Conservation (phyloP, 768 basidiomycete species). For the Hemileccinum rubropunctum region DNA sequence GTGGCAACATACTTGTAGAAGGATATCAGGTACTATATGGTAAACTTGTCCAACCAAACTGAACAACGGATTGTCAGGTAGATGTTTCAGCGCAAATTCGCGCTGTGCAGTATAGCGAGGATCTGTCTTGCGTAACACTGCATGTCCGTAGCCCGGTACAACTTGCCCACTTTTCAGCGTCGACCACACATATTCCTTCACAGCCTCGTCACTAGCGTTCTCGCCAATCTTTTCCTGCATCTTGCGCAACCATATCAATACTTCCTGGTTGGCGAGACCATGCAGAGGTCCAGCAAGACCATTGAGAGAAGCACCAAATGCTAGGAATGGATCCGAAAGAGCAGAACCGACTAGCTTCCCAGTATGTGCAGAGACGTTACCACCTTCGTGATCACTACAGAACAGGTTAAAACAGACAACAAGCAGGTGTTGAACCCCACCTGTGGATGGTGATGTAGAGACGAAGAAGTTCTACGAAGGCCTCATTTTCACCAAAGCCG, state of each 20-base stretch:
- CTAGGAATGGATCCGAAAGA: constrained; percentile 95
- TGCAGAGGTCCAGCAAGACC: constrained; percentile 97
- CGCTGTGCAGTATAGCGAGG: constrained; percentile 90
- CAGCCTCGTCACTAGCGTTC: constrained; percentile 79
- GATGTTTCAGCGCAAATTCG: constrained; percentile 82
- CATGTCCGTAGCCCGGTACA: constrained; percentile 89
- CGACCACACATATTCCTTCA: constrained; percentile 93
- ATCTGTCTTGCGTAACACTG: constrained; percentile 87
- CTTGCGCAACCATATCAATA: constrained; percentile 89
- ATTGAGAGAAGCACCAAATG: constrained; percentile 89
- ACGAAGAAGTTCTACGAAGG: constrained; percentile 91
- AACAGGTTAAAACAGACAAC: neutral
- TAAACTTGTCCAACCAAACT: constrained; percentile 91
- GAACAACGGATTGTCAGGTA: constrained; percentile 88
- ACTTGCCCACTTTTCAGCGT: constrained; percentile 93
- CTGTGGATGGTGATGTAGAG: constrained; percentile 98
- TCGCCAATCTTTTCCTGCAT: constrained; percentile 91
- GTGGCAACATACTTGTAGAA: constrained; percentile 60
- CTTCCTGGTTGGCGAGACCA: constrained; percentile 97
- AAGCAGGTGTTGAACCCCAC: constrained; percentile 27
- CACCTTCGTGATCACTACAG: constrained; percentile 91
- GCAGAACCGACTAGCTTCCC: constrained; percentile 93
- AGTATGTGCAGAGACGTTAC: constrained; percentile 95
- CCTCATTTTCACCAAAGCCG: constrained; percentile 84
- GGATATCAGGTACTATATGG: constrained; percentile 83